Conservation (phyloP, 352 stramenopile species). For the Pythium dissotocum region DNA sequence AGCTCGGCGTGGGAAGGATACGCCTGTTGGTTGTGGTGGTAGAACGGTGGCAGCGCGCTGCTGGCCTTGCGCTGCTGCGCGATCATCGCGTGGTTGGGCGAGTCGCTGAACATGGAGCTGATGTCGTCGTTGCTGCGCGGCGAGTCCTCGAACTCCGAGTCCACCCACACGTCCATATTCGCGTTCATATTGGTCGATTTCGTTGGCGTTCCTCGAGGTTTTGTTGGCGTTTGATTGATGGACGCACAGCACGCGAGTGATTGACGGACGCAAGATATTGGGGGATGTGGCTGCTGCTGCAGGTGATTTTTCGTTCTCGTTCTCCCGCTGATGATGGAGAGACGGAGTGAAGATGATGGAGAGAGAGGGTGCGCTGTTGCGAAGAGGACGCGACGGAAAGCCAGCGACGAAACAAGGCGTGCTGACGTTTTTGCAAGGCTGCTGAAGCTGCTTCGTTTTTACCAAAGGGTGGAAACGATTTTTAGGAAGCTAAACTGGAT, state of each 20-base stretch:
- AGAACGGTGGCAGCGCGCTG: constrained; percentile 41
- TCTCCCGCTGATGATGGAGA: background rate
- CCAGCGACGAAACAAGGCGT: background rate
- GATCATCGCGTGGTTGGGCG: constrained; percentile 46
- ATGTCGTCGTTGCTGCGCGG: constrained; percentile 65
- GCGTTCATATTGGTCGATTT: constrained; percentile 18
- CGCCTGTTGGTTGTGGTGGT: constrained; percentile 37
- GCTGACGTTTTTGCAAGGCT: background rate
- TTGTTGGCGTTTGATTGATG: constrained; percentile 4
- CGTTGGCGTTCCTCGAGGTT: background rate
- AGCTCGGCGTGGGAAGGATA: constrained; percentile 25
- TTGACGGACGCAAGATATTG: background rate
- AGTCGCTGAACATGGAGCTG: constrained; percentile 73
- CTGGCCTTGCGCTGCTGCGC: constrained; percentile 32
- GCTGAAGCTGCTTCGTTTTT: background rate
- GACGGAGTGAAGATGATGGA: background rate
- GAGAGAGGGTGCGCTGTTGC: background rate
- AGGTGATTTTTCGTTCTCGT: background rate
- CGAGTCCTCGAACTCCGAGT: constrained; percentile 78
- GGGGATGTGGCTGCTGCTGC: background rate
- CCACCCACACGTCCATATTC: constrained; percentile 53
- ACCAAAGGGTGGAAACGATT: background rate
- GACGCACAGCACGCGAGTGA: background rate
- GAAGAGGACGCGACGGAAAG: constrained; percentile 3
- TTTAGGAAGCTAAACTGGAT: background rate